Base-by-base conservation (phyloP, 192 early-diverging fungal species). In the Thoreauomyces humboldtii region DNA sequence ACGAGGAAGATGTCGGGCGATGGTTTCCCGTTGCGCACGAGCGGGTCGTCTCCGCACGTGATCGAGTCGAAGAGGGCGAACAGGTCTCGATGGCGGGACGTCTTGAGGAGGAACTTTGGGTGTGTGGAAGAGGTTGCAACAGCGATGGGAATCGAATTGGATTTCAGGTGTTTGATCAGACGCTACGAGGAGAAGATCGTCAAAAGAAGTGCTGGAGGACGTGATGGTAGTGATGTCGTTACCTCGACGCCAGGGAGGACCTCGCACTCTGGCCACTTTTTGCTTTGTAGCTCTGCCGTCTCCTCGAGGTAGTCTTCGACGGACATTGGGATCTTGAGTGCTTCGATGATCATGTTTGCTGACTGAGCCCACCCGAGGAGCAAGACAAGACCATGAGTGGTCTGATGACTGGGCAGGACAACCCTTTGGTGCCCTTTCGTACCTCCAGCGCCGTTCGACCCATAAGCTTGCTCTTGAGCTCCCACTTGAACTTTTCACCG, bases 1-100 rank as follows among this genome's bases (percentile, higher is more conserved):
- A 78, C 84, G 19, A 88, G 78, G 76, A 96, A 98, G 25, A 96
- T 81, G 58, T 98, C 96, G 1, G 96, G 96, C 21, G 86, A 78
- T 1, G 96, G 96, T 77, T 98, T 98, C 2, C 92, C 89, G 47
- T 81, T 71, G 50, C 58, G 70, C 42, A 98, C 83, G 5, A 73
- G 81, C 1, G 87, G 76, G 65, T 98, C 93, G 71, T 98, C 92
- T 11, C 94, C 96, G 60, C 90, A 92, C 2, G 88, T 87, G 66
- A 95, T 82, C 14, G 58, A 72, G 45, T 87, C 87, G 79, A 98
- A 98, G 41, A 91, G 72, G 2, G 52, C 59, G 67, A 98, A 98
- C 22, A 95, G 71, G 0, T 79, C 76, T 33, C 75, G 68, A 72
- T 96, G 83, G 25, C 82, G 81, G 0, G 55, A 56, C 9, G 92